A percentile compares a stretch with the other conserved stretches of the same genome.
Conservation (phyloP, 2,329 filamentous ascomycete genomes). For the Exserohilum rostratum region DNA sequence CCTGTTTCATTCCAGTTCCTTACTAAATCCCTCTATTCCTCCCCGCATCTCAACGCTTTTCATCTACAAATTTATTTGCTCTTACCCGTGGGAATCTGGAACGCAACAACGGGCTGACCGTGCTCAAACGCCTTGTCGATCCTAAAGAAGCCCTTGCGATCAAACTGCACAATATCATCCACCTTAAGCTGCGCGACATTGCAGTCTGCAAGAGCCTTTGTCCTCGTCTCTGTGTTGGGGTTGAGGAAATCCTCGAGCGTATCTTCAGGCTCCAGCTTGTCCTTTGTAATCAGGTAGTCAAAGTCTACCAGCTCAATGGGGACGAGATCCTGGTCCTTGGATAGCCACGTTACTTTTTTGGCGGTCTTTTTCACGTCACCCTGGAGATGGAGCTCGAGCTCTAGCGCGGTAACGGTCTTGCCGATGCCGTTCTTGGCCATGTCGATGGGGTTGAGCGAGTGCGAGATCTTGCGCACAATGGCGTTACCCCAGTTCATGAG, state of each 20-base stretch:
- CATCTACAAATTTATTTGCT: conserved; percentile 29
- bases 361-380: conserved; percentile 94
- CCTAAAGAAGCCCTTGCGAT: conserved; percentile 90
- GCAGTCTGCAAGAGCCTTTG: conserved; percentile 77
- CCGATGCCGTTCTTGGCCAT: conserved; percentile 50
- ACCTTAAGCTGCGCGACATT: conserved; percentile 80
- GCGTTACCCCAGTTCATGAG: conserved; percentile 97
- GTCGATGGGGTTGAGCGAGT: conserved; percentile 57
- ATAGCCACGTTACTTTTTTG: conserved; percentile 96
- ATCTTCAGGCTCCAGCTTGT: conserved; percentile 86
- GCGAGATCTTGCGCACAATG: conserved; percentile 70
- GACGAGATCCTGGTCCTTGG: conserved; percentile 76
- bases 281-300: conserved; percentile 93
- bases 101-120: conserved; percentile 67
- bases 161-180: conserved; percentile 93
- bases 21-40: neutral
- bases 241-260: conserved; percentile 83
- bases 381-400: conserved; percentile 85
- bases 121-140: conserved; percentile 71
- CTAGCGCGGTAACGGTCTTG: conserved; percentile 67
- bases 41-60: neutral
- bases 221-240: conserved; percentile 74
- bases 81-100: conserved; percentile 74
- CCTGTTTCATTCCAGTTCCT: neutral
- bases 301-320: conserved; percentile 90